Percentiles rank a stretch among this genome's conserved stretches.
These are phyloP conservation scores for Acacia concinna DNA, from an alignment of 331 rosid genomes.

Conservation along the genomic window DNA sequence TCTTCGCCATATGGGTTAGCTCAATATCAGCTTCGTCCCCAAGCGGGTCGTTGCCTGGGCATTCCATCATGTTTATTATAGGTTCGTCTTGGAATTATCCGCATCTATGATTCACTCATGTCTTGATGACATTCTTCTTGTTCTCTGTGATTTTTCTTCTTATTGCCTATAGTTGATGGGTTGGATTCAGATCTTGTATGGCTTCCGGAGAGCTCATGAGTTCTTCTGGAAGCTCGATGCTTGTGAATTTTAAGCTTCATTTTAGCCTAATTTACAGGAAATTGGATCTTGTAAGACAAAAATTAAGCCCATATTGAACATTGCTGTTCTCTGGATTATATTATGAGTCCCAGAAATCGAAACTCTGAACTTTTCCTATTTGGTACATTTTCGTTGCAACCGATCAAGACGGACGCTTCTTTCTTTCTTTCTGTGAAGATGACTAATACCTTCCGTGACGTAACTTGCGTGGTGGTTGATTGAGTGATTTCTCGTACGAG, in stretches of 20 bases:
- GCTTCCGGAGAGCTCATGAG: slow-evolving; percentile 5
- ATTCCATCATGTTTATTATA: slow-evolving; percentile 41
- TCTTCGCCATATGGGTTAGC: slow-evolving; percentile 39
- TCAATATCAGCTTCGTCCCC: slow-evolving; percentile 52
- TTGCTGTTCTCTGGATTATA: slow-evolving; percentile 8
- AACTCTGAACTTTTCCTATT: background rate
- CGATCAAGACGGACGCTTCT: slow-evolving; percentile 9
- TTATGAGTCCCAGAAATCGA: background rate
- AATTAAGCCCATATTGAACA: background rate
- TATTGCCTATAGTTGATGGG: slow-evolving; percentile 27
- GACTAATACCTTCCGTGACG: background rate
- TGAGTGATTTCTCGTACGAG: slow-evolving; percentile 17
- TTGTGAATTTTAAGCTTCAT: slow-evolving; percentile 19
- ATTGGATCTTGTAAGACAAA: slow-evolving; percentile 12
- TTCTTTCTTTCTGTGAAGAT: background rate
- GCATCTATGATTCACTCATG: background rate
- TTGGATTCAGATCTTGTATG: slow-evolving; percentile 30
- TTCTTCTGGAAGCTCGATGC: slow-evolving; percentile 16
- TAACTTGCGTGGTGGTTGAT: background rate
- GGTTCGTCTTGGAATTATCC: slow-evolving; percentile 46
- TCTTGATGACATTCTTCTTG: background rate
- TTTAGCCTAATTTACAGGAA: slow-evolving; percentile 8
- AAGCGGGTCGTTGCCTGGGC: slow-evolving; percentile 31
- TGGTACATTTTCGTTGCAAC: slow-evolving; percentile 6
- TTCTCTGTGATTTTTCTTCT: slow-evolving; percentile 22